phyloP scores from a whole-genome alignment of 148 eudicot genomes.

The Rhododendron vialii region DNA sequence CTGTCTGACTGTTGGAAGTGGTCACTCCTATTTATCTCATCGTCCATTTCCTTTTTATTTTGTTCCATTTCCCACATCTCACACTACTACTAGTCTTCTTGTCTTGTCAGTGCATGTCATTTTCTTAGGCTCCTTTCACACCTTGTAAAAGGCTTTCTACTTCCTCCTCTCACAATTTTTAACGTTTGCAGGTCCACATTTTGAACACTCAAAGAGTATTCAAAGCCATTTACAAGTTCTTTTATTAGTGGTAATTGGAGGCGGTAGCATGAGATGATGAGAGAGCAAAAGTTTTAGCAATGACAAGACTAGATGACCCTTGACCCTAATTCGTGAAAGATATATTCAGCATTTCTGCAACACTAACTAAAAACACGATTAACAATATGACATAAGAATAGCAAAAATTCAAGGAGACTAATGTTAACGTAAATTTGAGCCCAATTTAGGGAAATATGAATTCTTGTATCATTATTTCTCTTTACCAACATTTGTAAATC shows the following conservation, averaged over 20 bases:
- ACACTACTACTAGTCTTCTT: background rate
- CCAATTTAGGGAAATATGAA: background rate
- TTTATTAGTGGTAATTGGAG: no score
- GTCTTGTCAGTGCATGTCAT: slow-evolving; percentile 4
- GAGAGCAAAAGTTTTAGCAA: no score
- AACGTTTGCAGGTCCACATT: background rate
- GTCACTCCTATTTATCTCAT: background rate
- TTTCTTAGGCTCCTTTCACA: background rate
- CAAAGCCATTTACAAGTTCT: background rate
- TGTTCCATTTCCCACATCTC: background rate
- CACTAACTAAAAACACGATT: no score
- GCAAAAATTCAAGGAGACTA: no score
- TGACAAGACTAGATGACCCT: no score
- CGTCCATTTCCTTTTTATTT: background rate
- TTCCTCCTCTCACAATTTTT: background rate
- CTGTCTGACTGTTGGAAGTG: background rate
- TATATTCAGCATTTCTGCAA: no score
- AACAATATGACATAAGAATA: background rate
- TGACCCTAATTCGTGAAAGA: no score
- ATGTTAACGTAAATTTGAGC: no score
- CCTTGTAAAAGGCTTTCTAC: background rate
- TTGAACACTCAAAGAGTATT: background rate
- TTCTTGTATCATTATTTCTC: background rate
- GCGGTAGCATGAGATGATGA: no score
- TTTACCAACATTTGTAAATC: background rate